phyloP scores from a whole-genome alignment of 148 eudicot genomes.

The Rhododendron simsii region DNA sequence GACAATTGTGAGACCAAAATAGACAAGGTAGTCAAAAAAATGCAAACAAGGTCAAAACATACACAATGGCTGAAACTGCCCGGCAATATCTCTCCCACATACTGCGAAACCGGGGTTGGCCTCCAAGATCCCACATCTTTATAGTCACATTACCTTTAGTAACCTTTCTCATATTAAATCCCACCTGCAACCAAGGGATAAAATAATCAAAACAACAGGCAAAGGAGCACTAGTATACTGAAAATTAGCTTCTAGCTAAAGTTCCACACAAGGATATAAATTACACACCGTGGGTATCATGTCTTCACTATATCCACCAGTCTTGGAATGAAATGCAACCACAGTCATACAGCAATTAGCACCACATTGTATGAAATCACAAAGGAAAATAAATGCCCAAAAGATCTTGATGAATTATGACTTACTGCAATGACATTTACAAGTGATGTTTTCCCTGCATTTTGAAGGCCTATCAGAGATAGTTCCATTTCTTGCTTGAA shows the following conservation, averaged over 20 bases:
- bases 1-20: no score
- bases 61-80: slow-evolving; percentile 99
- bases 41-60: slow-evolving; percentile 17
- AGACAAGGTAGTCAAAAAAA: no score
- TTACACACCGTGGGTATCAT: slow-evolving; percentile 55
- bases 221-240: no score
- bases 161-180: slow-evolving; percentile 93
- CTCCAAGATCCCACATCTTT: slow-evolving; percentile 99
- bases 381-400: not conserved
- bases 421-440: slow-evolving; percentile 48
- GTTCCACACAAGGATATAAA: no score
- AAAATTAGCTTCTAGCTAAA: no score
- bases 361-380: not conserved
- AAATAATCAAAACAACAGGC: no score
- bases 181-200: slow-evolving; percentile 51
- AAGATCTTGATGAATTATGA: not conserved
- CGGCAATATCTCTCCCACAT: slow-evolving; percentile 99
- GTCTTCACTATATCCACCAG: slow-evolving; percentile 51
- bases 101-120: slow-evolving; percentile 97
- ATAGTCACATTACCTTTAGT: slow-evolving; percentile 98
- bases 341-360: not conserved
- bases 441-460: slow-evolving; percentile 55
- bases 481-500: slow-evolving; percentile 61
- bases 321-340: slow-evolving; percentile 17
- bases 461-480: slow-evolving; percentile 51